Base-by-base conservation (phyloP, 2,329 filamentous ascomycete genomes). In the Hirsutella minnesotensis region DNA sequence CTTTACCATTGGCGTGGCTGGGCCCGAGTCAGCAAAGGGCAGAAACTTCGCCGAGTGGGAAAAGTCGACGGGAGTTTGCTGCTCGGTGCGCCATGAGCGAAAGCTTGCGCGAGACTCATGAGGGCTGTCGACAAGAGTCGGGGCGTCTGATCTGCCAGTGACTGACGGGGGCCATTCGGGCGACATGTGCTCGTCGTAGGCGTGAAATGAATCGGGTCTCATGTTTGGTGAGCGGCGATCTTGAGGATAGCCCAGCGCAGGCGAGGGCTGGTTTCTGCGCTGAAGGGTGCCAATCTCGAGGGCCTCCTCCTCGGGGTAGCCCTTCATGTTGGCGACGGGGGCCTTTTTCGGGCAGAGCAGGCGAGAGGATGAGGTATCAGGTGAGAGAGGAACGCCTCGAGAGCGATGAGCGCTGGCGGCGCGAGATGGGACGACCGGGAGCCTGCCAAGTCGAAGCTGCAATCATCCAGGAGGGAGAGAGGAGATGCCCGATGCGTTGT, bases 281-380 rank as follows among this genome's bases (percentile, higher is more conserved):
- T 51, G 44, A 16, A 49, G 46, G 12, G 52, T 50, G 36, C 62
- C 59, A 37, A 62, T 60, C 38, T 63, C 60, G 43, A 60, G 50
- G 57, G 60, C 60, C 45, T 62, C 60, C 37, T 57, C 54, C 47
- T 59, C 57, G 20, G 49, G 49, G 45, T 54, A 52, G 38, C 53
- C 54, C 45, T 56, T 60, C 56, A 58, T 60, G 24, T 42, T 49
- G 39, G 35, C 16, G 33, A 18, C 15, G n/a, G 33, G 33, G 4
- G 33, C 16, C 33, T 3, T 35, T 12, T n/a, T 4, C 33, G n/a
- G 31, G 10, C 31, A 34, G n/a, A 16, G 12, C 31, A 35, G 33
- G 9, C 33, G 15, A 16, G 33, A 18, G 9, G 9, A 18, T 18
- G 9, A n/a, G 24, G 24, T 27, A 27, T 27, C 24, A 35, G 16